A percentile compares a stretch with the other conserved stretches of the same genome.
Evolutionary conservation across 352 stramenopile genomes (phyloP).

Genomic region (Globisporangium uncinulatum): DNA sequence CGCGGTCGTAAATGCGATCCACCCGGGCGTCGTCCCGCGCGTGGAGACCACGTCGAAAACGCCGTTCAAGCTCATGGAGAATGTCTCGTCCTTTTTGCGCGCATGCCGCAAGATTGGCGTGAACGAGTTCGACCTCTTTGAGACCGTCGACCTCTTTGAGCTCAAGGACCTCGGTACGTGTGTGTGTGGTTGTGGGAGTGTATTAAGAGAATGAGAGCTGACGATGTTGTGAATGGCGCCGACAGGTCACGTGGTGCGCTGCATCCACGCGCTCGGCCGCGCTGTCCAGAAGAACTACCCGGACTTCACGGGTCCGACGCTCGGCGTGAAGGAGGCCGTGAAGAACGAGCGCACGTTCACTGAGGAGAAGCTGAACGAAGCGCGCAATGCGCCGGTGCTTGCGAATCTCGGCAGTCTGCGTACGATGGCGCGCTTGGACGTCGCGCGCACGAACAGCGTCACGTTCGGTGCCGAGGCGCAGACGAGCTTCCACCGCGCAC

Average conservation of each 20-base stretch:
- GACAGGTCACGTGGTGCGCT: slow-evolving; percentile 74
- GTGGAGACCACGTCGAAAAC: slow-evolving; percentile 84
- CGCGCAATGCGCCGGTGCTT: slow-evolving; percentile 49
- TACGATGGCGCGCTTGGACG: slow-evolving; percentile 57
- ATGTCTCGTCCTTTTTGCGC: slow-evolving; percentile 82
- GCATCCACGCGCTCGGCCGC: slow-evolving; percentile 66
- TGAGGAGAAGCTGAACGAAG: slow-evolving; percentile 56
- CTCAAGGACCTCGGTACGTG: slow-evolving; percentile 71
- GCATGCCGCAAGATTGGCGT: slow-evolving; percentile 82
- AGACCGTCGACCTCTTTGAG: slow-evolving; percentile 88
- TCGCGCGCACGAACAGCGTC: slow-evolving; percentile 51
- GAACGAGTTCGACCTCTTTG: slow-evolving; percentile 88
- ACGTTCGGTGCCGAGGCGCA: slow-evolving; percentile 72
- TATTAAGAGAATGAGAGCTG: too few relatives aligned
- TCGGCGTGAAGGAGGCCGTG: slow-evolving; percentile 76
- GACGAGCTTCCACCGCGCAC: slow-evolving; percentile 43
- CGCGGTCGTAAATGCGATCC: slow-evolving; percentile 77
- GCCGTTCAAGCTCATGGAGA: slow-evolving; percentile 93
- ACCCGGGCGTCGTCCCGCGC: slow-evolving; percentile 52
- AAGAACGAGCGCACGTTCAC: slow-evolving; percentile 77
- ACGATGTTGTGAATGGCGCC: too few relatives aligned
- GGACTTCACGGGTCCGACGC: slow-evolving; percentile 61
- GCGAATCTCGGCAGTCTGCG: slow-evolving; percentile 68
- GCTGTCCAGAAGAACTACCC: slow-evolving; percentile 72
- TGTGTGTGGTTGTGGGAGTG: not conserved